Base-by-base conservation (phyloP, 495 filamentous ascomycete species). In the Sabuloglossum arenarium region DNA sequence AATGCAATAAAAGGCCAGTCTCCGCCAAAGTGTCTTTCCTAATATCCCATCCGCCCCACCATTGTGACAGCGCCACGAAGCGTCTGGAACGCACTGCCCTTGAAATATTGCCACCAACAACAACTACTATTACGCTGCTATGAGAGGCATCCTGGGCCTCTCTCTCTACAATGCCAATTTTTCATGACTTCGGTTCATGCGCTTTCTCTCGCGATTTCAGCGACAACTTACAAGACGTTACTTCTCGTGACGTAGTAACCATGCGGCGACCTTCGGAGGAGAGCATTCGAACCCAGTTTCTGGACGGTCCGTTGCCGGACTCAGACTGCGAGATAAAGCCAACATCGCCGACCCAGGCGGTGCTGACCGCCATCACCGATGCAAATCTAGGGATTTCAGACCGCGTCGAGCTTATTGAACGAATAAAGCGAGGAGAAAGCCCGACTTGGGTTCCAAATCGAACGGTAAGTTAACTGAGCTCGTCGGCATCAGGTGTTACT, bases 331-430 rank as follows among this genome's bases (percentile, higher is more conserved):
- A 53, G 23, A 21, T 23, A 24, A 19, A 37, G 50, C 19, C 50
- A 4, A 30, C 50, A 2, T 53, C 50, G 6, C 50, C 50, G 37
- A 56, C 54, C 54, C 30, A 56, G 54, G 54, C 6, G n/a, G 31
- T 56, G 16, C 54, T 45, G 37, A 39, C 37, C 31, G 54, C 39
- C 43, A 31, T 51, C 30, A 30, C 25, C 4, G 55, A 50, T 6
- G 25, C 53, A 43, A 28, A 28, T n/a, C n/a, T 57, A 45, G 43
- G 21, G 19, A 19, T 57, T 45, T 57, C 46, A 9, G 77, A 85
- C 62, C 77, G 90, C 59, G 80, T 78, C 52, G 81, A 88, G 67
- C 74, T 94, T 59, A 95, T 96, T 58, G 79, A 86, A 67, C 75
- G 82, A 59, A 75, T 95, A 60, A 97, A 96, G 70, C 76, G 75